phyloP scores from a whole-genome alignment of 2,329 filamentous ascomycete genomes.

The Penicillium nordicum region DNA sequence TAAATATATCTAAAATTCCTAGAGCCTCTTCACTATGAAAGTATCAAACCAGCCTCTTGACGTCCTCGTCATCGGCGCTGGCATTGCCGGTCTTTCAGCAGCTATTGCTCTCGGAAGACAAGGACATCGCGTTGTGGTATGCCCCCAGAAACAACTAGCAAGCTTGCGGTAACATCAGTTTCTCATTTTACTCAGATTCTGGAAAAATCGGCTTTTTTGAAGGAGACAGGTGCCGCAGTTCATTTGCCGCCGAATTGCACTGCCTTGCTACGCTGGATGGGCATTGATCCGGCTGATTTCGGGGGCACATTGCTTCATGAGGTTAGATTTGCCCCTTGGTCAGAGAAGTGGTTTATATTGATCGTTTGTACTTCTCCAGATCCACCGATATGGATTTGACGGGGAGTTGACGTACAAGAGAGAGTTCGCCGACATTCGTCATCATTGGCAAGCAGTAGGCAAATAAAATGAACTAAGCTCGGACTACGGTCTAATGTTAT shows the following conservation, averaged over 20 bases:
- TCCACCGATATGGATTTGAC: constrained; percentile 16
- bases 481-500: neutral
- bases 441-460: constrained; percentile 25
- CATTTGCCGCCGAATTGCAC: constrained; percentile 29
- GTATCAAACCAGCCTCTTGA: constrained; percentile 7
- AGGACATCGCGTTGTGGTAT: constrained; percentile 34
- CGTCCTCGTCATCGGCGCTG: constrained; percentile 32
- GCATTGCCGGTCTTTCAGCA: constrained; percentile 33
- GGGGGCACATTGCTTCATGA: constrained; percentile 25
- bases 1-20: neutral
- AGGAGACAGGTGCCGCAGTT: constrained; percentile 27
- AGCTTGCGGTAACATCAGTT: neutral
- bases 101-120: constrained; percentile 34
- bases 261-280: constrained; percentile 25
- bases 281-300: constrained; percentile 19
- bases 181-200: constrained; percentile 23
- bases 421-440: constrained; percentile 16
- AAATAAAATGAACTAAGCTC: neutral
- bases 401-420: constrained; percentile 19
- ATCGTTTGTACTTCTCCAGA: constrained; percentile 6
- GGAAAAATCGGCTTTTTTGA: constrained; percentile 26
- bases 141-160: neutral
- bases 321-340: constrained; percentile 6
- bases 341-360: neutral
- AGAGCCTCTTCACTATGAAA: neutral